Evolutionary conservation across 192 early-diverging fungal species (phyloP), one percentile per base, ranked within the genome.

Genomic region (Coemansia sp.): DNA sequence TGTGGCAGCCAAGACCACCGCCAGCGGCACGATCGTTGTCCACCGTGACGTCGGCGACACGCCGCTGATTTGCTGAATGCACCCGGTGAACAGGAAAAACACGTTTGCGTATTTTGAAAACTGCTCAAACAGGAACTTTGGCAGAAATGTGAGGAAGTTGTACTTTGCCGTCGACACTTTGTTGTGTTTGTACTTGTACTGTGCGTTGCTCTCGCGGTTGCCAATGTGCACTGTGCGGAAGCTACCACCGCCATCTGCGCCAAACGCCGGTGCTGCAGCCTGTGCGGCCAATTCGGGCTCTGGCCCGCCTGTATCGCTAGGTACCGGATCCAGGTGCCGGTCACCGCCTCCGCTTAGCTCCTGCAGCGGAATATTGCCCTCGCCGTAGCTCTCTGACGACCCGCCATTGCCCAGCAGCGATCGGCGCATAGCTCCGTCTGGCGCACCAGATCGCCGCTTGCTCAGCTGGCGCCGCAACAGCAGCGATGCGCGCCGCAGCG

Each of bases 21-120:
- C 78, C 51, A 99, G 82, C 17, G 91, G 82, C 81, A 88, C 91
- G 49, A 95, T 79, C 5, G 95, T 97, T 5, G 93, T 94, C 70
- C 82, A 92, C 73, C 86, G 80, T 45, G 94, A 95, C 3, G 94
- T 93, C 3, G 97, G 97, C 29, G 97, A 96, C 15, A 99, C 87
- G 51, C 90, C 91, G 15, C 83, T 87, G 64, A 99, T 97, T 90
- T 98, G 94, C 94, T 97, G 95, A 53, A 98, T 96, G 50, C 86
- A 88, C 9, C 92, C 94, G 14, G 94, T 98, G 75, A 99, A 96
- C 77, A 99, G 79, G 85, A 99, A 99, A 71, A 98, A 99, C 70
- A 98, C 76, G 82, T 99, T 99, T 59, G 97, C 97, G 82, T 97
- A 98, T 82, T 96, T 95, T 49, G 90, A 92, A 66, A 99, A 99